Conservation (phyloP, 768 basidiomycete species). For the Mycena indigotica region DNA sequence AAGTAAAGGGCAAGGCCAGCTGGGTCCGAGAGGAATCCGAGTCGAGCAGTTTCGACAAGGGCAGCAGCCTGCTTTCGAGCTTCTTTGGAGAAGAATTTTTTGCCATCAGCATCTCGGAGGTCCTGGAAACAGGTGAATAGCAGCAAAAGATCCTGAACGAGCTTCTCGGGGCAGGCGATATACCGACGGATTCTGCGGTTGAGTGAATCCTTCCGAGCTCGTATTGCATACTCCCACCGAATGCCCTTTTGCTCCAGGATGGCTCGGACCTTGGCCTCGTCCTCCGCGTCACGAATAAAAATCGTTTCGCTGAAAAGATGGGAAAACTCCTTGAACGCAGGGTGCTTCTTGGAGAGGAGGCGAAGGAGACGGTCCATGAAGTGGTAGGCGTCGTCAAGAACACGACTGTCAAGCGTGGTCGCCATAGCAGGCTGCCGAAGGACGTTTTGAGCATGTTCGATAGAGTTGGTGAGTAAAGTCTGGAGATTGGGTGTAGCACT, state of each 20-base stretch:
- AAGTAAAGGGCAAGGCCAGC: not conserved
- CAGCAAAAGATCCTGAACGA: not conserved
- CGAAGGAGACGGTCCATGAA: conserved; percentile 10
- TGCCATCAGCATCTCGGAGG: not conserved
- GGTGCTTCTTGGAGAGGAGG: conserved; percentile 6
- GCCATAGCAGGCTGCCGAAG: not conserved
- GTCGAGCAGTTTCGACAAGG: not conserved
- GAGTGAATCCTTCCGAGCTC: not conserved
- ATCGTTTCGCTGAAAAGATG: conserved; percentile 8
- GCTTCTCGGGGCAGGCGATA: not conserved
- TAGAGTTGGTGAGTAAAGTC: not conserved
- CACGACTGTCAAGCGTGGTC: not conserved
- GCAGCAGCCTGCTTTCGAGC: not conserved
- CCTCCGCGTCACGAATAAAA: not conserved
- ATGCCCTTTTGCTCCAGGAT: not conserved
- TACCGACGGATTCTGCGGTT: not conserved
- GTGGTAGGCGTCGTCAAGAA: conserved; percentile 8
- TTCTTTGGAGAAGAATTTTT: not conserved
- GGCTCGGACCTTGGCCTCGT: not conserved
- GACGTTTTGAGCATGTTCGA: not conserved
- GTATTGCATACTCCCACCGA: not conserved
- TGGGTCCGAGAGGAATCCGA: not conserved
- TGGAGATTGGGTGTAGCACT: not conserved
- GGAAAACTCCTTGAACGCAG: conserved; percentile 2
- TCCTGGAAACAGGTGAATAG: not conserved